Base-by-base conservation (phyloP, 257 asterid genomes). In the Petrea volubilis region DNA sequence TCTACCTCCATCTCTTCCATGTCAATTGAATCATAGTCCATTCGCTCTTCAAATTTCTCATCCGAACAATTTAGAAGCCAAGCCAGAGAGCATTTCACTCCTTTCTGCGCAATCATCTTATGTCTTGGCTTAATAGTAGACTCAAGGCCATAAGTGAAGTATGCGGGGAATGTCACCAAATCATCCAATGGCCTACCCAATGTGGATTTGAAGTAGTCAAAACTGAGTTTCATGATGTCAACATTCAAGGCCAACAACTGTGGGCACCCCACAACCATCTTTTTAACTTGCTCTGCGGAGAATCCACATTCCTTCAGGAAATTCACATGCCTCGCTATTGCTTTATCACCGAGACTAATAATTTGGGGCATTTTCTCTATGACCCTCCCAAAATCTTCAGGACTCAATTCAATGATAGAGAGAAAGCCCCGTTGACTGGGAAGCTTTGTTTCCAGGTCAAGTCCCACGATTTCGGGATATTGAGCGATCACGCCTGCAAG, bases 51-150 rank as follows among this genome's bases (percentile, higher is more conserved):
- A 79, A 91, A 94, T 75, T 83, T 90, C 75, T 85, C 98, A 56
- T 91, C 96, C 3, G 96, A 77, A 78, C 98, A 94, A 52, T 88
- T 94, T 21, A 94, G 96, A 61, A 94, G 88, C 97, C 99, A 91
- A 49, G 88, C 85, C 21, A 94, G 96, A 50, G 99, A 94, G 62
- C 98, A 90, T 53, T 80, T 84, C 74, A 92, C 73, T 24, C 92
- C 96, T 77, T 85, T 94, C 27, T 75, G 68, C 7, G 72, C 81
- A 64, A 94, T 75, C 86, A 79, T 84, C 79, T 57, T 71, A 64
- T 90, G 93, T 47, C 99, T 85, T 24, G 96, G 98, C 73, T 81
- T 91, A 55, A 91, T 61, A 3, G 93, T 86, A 13, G 98, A 86
- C 63, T 88, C 99, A 1, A 94, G 90, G 60, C 96, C 84, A 51